Base-by-base conservation (phyloP, 139 green algal genomes). In the Closterium sp. region DNA sequence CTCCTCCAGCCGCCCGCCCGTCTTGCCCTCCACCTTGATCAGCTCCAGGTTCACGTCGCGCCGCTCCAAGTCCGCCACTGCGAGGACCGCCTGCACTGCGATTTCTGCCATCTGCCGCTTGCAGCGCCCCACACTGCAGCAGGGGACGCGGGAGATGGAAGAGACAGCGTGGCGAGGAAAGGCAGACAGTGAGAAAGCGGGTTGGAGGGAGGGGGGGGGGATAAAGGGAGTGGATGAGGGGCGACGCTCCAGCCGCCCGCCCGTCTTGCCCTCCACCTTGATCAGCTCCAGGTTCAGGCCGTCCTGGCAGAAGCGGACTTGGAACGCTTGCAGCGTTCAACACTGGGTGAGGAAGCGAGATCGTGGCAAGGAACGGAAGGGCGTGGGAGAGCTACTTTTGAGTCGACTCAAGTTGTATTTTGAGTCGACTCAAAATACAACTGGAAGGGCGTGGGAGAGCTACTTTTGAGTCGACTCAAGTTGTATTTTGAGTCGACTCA, bases 251-350 rank as follows among this genome's bases (percentile, higher is more conserved):
- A 99, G 96, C 92, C 96, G 96, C 76, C 97, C 98, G 33, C 98
- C 98, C 23, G 98, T 97, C 95, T 99, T 99, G 93, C 97, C 98
- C 92, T 99, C 97, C 30, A 99, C 95, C 96, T 99, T 99, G 95
- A 99, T 99, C 31, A 99, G 97, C 88, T 99, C 98, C 32, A 99
- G 95, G 94, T 99, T 99, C 33, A 99, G 98, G 90, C 99, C 98
- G n/a, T n/a, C n/a, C n/a, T n/a, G n/a, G n/a, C n/a, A n/a, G n/a
- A n/a, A n/a, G n/a, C n/a, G n/a, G n/a, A n/a, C n/a, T n/a, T n/a
- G n/a, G n/a, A n/a, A n/a, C n/a, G n/a, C 95, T 99, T 99, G 91
- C 96, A 96, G 2, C 98, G 96, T 12, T 97, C 97, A 55, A 99
- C 98, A 89, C 97, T 98, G 96, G 33, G 84, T 43, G 4, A 76